These are phyloP conservation scores for Trapa bicornis DNA, from an alignment of 345 rosid genomes.

Conservation along the genomic window DNA sequence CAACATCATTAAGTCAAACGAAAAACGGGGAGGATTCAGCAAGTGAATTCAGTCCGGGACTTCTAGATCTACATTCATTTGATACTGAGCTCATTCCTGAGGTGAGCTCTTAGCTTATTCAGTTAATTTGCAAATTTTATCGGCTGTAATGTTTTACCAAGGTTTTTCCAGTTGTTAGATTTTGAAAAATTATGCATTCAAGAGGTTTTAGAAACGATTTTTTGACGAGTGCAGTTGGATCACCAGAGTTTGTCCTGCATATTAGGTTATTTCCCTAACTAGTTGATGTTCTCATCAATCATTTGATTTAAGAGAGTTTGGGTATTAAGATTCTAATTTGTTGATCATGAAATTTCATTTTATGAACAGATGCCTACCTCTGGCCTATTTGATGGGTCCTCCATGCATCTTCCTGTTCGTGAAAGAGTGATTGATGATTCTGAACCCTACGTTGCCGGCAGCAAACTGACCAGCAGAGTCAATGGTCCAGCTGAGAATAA, in stretches of 20 bases:
- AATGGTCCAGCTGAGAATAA: conserved; percentile 52
- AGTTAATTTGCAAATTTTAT: neutral
- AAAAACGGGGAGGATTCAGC: conserved; percentile 62
- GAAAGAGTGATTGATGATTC: conserved; percentile 77
- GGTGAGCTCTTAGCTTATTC: conserved; percentile 28
- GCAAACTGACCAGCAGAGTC: conserved; percentile 56
- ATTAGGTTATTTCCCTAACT: neutral
- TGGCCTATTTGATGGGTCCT: conserved; percentile 45
- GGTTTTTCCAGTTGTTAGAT: neutral
- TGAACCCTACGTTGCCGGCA: conserved; percentile 44
- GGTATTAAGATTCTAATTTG: neutral
- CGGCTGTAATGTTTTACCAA: neutral
- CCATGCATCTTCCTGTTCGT: conserved; percentile 51
- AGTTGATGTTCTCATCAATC: neutral
- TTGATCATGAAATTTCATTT: conserved; percentile 5
- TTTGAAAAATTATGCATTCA: neutral
- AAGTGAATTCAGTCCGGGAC: conserved; percentile 86
- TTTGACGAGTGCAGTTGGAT: neutral
- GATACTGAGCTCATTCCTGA: conserved; percentile 94
- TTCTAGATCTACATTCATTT: conserved; percentile 89
- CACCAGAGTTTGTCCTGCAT: neutral
- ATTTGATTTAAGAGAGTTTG: neutral
- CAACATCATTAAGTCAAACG: conserved; percentile 43
- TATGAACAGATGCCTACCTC: conserved; percentile 51
- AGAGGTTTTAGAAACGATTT: neutral